A percentile compares a stretch with the other conserved stretches of the same genome.
phyloP scores from a whole-genome alignment of 805 yeast genomes.

The Priceomyces melissophilus region DNA sequence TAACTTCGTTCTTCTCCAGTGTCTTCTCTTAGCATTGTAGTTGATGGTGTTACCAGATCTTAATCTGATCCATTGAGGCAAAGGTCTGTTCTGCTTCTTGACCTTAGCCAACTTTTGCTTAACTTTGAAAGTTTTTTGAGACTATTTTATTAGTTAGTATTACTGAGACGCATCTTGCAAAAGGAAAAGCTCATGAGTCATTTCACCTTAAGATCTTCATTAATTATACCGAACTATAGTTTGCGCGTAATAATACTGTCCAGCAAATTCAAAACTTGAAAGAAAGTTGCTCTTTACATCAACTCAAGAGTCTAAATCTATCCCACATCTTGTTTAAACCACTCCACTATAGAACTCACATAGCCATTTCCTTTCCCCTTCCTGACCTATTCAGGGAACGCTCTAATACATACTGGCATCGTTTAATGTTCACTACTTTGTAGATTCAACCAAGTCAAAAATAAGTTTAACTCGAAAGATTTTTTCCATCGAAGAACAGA shows the following conservation, averaged over 20 bases:
- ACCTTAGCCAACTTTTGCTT: slow-evolving; percentile 99
- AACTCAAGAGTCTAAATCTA: too few relatives aligned
- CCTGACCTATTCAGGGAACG: too few relatives aligned
- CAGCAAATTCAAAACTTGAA: too few relatives aligned
- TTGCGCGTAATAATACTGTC: too few relatives aligned
- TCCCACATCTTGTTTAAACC: too few relatives aligned
- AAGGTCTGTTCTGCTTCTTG: slow-evolving; percentile 98
- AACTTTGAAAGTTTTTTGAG: slow-evolving; percentile 93
- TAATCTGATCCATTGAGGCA: slow-evolving; percentile 99
- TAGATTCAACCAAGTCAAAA: background rate
- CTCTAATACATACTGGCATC: slow-evolving; percentile 42
- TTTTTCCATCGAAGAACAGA: background rate
- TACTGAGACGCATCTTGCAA: background rate
- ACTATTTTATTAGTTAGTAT: slow-evolving; percentile 45
- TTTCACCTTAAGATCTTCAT: too few relatives aligned
- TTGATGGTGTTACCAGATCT: slow-evolving; percentile 97
- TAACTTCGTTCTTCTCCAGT: slow-evolving; percentile 99
- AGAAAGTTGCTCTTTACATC: too few relatives aligned
- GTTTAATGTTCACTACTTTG: slow-evolving; percentile 10
- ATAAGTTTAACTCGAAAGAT: background rate
- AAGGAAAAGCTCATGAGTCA: too few relatives aligned
- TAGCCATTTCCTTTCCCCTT: too few relatives aligned
- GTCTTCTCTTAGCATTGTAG: slow-evolving; percentile 99
- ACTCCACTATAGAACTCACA: too few relatives aligned
- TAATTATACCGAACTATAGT: too few relatives aligned